These are phyloP conservation scores for Pyronema omphalodes DNA, from an alignment of 495 filamentous ascomycete species.

Conservation along the genomic window DNA sequence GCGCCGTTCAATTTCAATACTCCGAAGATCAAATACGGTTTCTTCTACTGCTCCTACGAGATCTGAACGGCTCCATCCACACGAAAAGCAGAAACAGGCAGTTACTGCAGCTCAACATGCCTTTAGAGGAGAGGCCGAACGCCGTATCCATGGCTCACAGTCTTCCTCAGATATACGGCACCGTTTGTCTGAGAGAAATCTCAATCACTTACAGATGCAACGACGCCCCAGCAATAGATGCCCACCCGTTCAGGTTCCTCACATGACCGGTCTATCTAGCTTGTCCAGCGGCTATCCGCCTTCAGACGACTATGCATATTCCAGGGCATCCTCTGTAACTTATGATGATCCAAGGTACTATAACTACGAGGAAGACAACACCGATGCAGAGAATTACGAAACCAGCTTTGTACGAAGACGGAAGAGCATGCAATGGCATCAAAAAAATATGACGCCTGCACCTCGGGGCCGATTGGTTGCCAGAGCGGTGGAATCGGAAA, in stretches of 20 bases:
- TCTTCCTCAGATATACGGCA: neutral
- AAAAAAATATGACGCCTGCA: neutral
- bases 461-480: neutral
- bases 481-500: neutral
- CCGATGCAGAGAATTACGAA: neutral
- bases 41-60: constrained; percentile 15
- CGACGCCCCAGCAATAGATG: neutral
- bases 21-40: constrained; percentile 17
- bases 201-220: neutral
- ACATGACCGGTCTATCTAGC: neutral
- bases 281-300: neutral
- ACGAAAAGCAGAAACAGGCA: constrained; percentile 18
- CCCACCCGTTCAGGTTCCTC: neutral
- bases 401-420: neutral
- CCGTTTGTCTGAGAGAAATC: neutral
- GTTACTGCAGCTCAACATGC: constrained; percentile 21
- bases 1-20: neutral
- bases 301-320: neutral
- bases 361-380: neutral
- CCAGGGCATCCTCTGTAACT: neutral
- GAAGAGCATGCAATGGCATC: constrained; percentile 1
- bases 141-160: neutral
- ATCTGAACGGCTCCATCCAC: constrained; percentile 15
- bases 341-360: neutral
- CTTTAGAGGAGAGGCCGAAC: constrained; percentile 4